phyloP scores from a whole-genome alignment of 352 stramenopile species.

The Phytophthora sp. region DNA sequence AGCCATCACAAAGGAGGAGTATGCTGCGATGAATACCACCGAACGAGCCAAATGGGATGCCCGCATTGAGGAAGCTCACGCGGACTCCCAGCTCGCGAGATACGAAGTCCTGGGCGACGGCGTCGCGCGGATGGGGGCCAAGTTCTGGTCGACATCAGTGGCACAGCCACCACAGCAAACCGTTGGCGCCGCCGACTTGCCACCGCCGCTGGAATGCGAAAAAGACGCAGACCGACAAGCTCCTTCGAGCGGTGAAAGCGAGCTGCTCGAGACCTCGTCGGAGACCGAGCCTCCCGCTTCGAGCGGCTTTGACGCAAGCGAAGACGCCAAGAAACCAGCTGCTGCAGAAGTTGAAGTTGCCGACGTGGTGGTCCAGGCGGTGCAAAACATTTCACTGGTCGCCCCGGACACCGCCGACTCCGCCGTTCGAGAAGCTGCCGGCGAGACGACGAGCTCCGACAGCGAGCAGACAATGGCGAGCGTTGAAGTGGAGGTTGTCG shows the following conservation, averaged over 20 bases:
- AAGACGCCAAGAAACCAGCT: conserved; percentile 20
- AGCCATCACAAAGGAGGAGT: conserved; percentile 72
- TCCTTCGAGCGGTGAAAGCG: background rate
- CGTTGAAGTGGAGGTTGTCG: conserved; percentile 5
- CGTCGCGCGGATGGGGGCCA: conserved; percentile 44
- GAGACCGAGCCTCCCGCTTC: background rate
- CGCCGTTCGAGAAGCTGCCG: background rate
- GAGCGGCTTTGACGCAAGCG: conserved; percentile 1
- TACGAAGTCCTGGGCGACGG: conserved; percentile 51
- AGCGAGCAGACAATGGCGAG: background rate
- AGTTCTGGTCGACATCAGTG: conserved; percentile 51
- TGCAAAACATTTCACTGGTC: conserved; percentile 27
- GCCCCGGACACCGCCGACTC: background rate
- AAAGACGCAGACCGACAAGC: background rate
- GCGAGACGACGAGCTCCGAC: background rate
- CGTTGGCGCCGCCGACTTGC: background rate
- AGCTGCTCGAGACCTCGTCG: background rate
- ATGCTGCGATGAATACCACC: conserved; percentile 43
- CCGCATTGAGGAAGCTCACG: conserved; percentile 59
- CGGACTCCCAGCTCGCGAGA: conserved; percentile 41
- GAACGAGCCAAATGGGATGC: conserved; percentile 65
- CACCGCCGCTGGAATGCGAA: background rate
- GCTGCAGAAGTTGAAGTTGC: conserved; percentile 22
- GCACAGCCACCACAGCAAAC: background rate
- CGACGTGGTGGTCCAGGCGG: background rate